Evolutionary conservation across 2,329 filamentous ascomycete genomes (phyloP).

Genomic region (Fusarium tanahbumbuense): DNA sequence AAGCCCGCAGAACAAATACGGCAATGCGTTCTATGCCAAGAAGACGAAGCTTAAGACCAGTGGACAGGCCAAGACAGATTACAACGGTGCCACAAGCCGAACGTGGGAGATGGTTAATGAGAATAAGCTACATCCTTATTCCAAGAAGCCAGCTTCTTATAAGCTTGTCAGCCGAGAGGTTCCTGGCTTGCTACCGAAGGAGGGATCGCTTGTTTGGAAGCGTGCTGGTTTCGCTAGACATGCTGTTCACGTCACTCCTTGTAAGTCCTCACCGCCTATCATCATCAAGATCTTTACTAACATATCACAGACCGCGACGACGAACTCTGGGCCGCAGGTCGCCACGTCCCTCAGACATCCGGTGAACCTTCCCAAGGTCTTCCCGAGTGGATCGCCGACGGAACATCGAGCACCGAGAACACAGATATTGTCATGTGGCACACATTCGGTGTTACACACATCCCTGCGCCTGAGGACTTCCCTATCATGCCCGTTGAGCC

Average conservation of each 20-base stretch:
- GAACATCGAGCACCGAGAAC: constrained; percentile 77
- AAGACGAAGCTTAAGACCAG: constrained; percentile 82
- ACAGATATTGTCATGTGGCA: constrained; percentile 93
- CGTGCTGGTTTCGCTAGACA: constrained; percentile 88
- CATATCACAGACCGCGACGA: constrained; percentile 73
- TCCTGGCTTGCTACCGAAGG: constrained; percentile 80
- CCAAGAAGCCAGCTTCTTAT: constrained; percentile 85
- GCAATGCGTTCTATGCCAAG: constrained; percentile 89
- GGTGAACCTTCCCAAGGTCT: constrained; percentile 80
- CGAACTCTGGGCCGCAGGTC: constrained; percentile 85
- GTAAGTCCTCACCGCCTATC: constrained; percentile 62
- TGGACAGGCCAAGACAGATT: constrained; percentile 77
- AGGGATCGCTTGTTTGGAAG: constrained; percentile 87
- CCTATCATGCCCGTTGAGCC: constrained; percentile 91
- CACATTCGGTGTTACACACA: constrained; percentile 91
- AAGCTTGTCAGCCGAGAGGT: constrained; percentile 92
- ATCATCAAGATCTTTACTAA: background rate
- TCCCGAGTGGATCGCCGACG: constrained; percentile 81
- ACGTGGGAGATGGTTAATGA: constrained; percentile 94
- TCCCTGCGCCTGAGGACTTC: constrained; percentile 90
- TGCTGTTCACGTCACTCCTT: constrained; percentile 88
- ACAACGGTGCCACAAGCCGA: constrained; percentile 80
- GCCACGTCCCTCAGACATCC: constrained; percentile 88
- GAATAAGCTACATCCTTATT: constrained; percentile 85
- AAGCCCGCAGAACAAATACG: constrained; percentile 84